Base-by-base conservation (phyloP, 805 yeast species). In the Kregervanrija delftensis region DNA sequence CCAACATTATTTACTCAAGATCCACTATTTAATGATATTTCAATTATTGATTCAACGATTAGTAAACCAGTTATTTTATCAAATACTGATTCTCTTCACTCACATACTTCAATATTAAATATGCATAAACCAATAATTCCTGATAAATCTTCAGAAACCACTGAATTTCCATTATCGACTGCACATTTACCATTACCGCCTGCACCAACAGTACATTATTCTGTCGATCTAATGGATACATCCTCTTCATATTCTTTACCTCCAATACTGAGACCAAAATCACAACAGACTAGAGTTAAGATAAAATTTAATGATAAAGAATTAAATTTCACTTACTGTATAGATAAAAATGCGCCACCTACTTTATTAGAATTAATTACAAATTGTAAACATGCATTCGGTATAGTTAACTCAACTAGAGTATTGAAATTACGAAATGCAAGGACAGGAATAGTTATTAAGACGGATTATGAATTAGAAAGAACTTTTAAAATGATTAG, bases 351-450 rank as follows among this genome's bases (percentile, higher is more conserved):
- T 38, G 83, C 95, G 0, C 83, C 95, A 6, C 98, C 98, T 2
- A 82, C 93, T 0, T 66, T 81, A 35, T 56, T 73, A 30, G 98
- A 90, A 62, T 64, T 90, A n/a, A 54, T 88, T 11, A 86, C 84
- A 45, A 89, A 88, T 58, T 88, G 87, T 12, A 78, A 77, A 44
- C 68, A 73, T 41, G 85, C 90, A 17, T 90, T 90, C 61, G 73
- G 76, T n/a, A 74, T 81, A 31, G 64, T 68, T 12, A 63, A 62
- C 43, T 53, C 60, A 15, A 57, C 59, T 17, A 49, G 64, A 37
- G 60, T 65, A 11, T 53, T 73, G 15, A 63, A 66, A 30, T 57
- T 73, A 10, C 56, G 64, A 45, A 60, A 71, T 53, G 41, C 52
- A 22, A 58, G 55, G 32, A 56, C 61, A 31, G 52, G 58, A 44